Base-by-base conservation (phyloP, 495 filamentous ascomycete genomes). In the Letharia lupina region DNA sequence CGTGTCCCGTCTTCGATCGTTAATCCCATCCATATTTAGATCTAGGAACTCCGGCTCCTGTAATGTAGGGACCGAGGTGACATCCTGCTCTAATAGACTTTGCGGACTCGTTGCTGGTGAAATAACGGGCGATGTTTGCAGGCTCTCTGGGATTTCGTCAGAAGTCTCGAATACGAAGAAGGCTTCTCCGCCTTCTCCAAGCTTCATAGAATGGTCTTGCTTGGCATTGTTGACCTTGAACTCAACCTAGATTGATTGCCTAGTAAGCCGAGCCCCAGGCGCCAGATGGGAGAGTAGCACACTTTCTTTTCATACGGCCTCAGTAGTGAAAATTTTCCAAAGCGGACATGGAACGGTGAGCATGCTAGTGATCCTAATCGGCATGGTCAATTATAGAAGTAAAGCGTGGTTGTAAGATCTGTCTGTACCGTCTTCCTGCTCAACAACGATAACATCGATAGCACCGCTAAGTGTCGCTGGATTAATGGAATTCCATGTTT, bases 401-500 rank as follows among this genome's bases (percentile, higher is more conserved):
- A 15, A 18, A 23, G 45, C 31, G 15, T 28, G 47, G 16, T 50
- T 40, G 2, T n/a, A 54, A 47, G 40, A 61, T 48, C 5, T 20
- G 39, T 54, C 42, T 72, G 74, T 79, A 82, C 93, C 94, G 84
- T 98, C 93, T 75, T 95, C 90, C 68, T 96, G 93, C 74, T 98
- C 91, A 58, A 99, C 93, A 40, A 99, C 95, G 69, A 99, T 96
- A 65, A 99, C 94, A 79, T 99, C 94, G 77, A 99, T 97, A 69
- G 94, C 94, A 68, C 94, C 95, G 77, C 91, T 96, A 62, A 98
- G 81, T 31, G 94, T 99, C 39, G 94, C 92, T 45, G 95, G 94
- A 76, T 99, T 99, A 81, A 99, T 97, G 9, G 91, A 96, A 76
- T 98, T 98, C 94, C 94, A 99, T 73, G 94, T 94, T 79, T 95